Evolutionary conservation across 306 rosid species (phyloP).

Genomic region (Cotoneaster glaucophyllus): DNA sequence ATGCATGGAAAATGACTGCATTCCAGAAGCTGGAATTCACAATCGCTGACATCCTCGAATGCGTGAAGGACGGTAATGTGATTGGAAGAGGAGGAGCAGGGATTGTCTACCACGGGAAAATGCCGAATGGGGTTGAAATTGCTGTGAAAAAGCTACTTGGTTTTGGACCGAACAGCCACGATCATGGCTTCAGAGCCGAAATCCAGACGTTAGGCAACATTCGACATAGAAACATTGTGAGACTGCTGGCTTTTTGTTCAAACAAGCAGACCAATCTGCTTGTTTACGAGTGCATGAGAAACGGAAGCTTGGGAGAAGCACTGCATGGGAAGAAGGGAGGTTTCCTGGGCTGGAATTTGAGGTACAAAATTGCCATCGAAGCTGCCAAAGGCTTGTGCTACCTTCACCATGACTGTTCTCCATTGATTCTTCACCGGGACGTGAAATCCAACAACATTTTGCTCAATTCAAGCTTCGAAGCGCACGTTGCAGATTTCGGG

Average conservation of each 20-base stretch:
- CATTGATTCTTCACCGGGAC: conserved; percentile 71
- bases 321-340: conserved; percentile 57
- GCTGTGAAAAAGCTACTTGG: conserved; percentile 80
- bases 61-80: conserved; percentile 80
- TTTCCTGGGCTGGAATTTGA: conserved; percentile 57
- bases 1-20: conserved; percentile 72
- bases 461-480: conserved; percentile 71
- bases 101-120: conserved; percentile 83
- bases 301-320: conserved; percentile 85
- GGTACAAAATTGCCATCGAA: conserved; percentile 73
- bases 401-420: conserved; percentile 88
- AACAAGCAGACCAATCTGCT: conserved; percentile 70
- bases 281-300: conserved; percentile 82
- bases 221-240: conserved; percentile 78
- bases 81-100: conserved; percentile 94
- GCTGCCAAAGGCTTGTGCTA: conserved; percentile 81
- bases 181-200: conserved; percentile 79
- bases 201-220: conserved; percentile 82
- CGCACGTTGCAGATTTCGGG: conserved; percentile 86
- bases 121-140: conserved; percentile 71
- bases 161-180: conserved; percentile 55
- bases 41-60: conserved; percentile 61
- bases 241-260: conserved; percentile 70
- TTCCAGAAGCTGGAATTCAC: conserved; percentile 70
- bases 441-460: conserved; percentile 84